Evolutionary conservation across 495 filamentous ascomycete species (phyloP).

Genomic region (Collariella sp.): DNA sequence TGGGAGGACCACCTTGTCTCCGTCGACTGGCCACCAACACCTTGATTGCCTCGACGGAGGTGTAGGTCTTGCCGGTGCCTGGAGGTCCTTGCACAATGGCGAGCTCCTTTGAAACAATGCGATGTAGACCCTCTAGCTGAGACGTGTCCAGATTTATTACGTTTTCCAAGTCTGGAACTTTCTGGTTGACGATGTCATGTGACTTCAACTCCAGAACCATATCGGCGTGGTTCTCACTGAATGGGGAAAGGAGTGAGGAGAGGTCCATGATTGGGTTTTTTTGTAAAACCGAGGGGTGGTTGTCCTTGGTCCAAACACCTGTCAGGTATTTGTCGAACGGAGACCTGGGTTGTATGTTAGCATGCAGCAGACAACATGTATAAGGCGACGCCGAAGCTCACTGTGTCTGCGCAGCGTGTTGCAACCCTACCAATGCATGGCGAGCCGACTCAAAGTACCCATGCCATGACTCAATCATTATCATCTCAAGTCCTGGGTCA

Average conservation of each 20-base stretch:
- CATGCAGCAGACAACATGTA: too few species aligned
- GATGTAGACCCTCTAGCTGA: constrained; percentile 57
- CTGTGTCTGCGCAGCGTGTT: constrained; percentile 56
- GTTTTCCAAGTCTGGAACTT: constrained; percentile 16
- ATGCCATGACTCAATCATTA: constrained; percentile 67
- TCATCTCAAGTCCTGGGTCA: constrained; percentile 59
- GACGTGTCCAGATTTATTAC: constrained; percentile 54
- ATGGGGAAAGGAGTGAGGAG: constrained; percentile 21
- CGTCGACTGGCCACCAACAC: constrained; percentile 52
- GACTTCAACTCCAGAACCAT: neutral
- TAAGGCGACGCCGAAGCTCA: constrained; percentile 25
- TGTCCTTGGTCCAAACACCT: constrained; percentile 35
- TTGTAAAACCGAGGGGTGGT: constrained; percentile 21
- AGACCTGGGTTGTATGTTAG: constrained; percentile 10
- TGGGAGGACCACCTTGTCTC: constrained; percentile 26
- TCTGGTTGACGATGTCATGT: constrained; percentile 12
- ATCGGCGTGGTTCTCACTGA: neutral
- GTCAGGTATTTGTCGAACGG: constrained; percentile 34
- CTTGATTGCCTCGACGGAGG: constrained; percentile 63
- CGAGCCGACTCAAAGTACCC: constrained; percentile 69
- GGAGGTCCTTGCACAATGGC: constrained; percentile 86
- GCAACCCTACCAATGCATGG: constrained; percentile 64
- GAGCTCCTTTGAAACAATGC: constrained; percentile 64
- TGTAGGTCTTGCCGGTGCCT: constrained; percentile 81
- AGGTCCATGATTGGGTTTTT: constrained; percentile 29